Base-by-base conservation (phyloP, 805 yeast species). In the Yarrowia alimentaria region DNA sequence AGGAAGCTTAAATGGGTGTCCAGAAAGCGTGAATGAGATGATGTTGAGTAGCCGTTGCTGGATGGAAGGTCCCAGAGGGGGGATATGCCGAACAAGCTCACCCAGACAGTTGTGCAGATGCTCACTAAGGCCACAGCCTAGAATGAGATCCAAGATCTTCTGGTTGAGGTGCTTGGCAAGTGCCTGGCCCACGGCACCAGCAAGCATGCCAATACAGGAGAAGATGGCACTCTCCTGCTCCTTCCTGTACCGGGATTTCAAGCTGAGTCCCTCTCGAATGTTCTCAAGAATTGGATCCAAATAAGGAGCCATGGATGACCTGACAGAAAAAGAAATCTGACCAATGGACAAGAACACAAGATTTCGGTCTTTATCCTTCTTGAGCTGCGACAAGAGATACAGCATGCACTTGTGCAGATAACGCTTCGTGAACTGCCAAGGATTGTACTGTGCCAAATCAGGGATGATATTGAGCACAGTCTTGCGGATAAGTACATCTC, bases 121-220 rank as follows among this genome's bases (percentile, higher is more conserved):
- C 57, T 80, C 83, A n/a, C 88, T 83, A 49, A 91, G 74, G 0
- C 96, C 85, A 55, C 96, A 88, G 40, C 82, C 77, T 58, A 91
- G 74, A 68, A 91, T 77, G 67, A 85, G 73, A 57, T 84, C 90
- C 47, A 91, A 68, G 17, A 91, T 75, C 60, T 87, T 95, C 55
- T 83, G 77, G 56, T 88, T 90, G 51, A 93, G 69, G 63, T 87
- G 89, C 61, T 91, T 93, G 0, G 96, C 86, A 52, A 91, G 71
- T 0, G 96, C 95, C 10, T 96, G 94, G 0, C 97, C 97, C 12
- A 91, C 87, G 0, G 98, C 91, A 19, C 76, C 75, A 0, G 96
- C 90, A 28, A 93, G 68, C 66, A 87, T 85, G 0, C 94, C 87
- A 34, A 91, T 75, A 63, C 98, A 93, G 58, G 85, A 86, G 60